Percentiles rank a stretch among this genome's conserved stretches.
Evolutionary conservation across 257 asterid species (phyloP).

Genomic region (Plantago ovata): DNA sequence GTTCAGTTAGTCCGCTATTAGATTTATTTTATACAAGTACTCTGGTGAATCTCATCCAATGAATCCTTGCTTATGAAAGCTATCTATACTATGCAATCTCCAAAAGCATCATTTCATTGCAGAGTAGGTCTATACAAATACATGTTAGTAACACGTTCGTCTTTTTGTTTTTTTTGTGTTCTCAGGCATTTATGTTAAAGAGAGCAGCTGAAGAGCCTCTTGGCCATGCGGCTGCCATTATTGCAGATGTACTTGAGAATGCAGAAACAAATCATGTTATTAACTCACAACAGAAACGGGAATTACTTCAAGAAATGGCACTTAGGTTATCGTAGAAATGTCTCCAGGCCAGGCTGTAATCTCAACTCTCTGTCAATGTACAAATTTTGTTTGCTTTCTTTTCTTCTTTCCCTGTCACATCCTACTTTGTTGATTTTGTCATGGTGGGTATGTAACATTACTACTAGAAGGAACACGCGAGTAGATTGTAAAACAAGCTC

Average conservation of each 20-base stretch:
- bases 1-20: too few relatives aligned
- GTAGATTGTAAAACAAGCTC: not conserved
- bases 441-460: conserved; percentile 16
- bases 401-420: conserved; percentile 5
- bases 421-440: conserved; percentile 2
- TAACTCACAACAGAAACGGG: conserved; percentile 77
- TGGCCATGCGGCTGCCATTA: conserved; percentile 94
- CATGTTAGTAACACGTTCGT: not conserved
- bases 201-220: conserved; percentile 98
- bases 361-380: conserved; percentile 18
- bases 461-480: conserved; percentile 5
- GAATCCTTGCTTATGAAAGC: too few relatives aligned
- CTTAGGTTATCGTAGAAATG: conserved; percentile 58
- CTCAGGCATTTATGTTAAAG: conserved; percentile 92
- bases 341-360: conserved; percentile 10
- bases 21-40: too few relatives aligned
- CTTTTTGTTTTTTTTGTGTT: too few relatives aligned
- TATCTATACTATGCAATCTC: too few relatives aligned
- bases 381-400: conserved; percentile 7
- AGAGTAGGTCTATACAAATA: not conserved
- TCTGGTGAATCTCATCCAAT: too few relatives aligned
- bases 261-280: conserved; percentile 82
- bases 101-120: too few relatives aligned
- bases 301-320: conserved; percentile 96
- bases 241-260: conserved; percentile 84